Evolutionary conservation across 805 yeast species (phyloP).

Genomic region (Blastobotrys chiropterorum): DNA sequence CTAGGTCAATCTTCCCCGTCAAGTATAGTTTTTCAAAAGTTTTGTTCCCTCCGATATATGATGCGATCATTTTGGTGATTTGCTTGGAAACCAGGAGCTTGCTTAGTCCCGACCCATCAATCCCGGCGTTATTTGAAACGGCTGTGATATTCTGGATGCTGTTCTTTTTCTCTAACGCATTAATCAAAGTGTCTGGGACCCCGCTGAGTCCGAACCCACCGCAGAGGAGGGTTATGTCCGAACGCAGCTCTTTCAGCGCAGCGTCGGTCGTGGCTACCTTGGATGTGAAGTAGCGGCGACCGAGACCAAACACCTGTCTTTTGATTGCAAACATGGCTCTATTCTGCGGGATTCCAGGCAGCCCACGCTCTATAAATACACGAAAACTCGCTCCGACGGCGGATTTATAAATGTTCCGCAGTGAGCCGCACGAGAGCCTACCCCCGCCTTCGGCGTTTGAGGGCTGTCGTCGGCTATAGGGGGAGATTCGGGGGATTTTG

Average conservation of each 20-base stretch:
- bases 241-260: constrained; percentile 29
- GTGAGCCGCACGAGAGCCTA: background rate
- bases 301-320: background rate
- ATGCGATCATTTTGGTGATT: constrained; percentile 39
- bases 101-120: constrained; percentile 40
- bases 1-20: constrained; percentile 40
- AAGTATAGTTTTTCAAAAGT: constrained; percentile 37
- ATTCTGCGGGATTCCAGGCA: background rate
- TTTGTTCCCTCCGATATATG: constrained; percentile 43
- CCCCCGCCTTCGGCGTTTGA: background rate
- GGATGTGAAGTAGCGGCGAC: background rate
- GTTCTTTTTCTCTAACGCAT: constrained; percentile 32
- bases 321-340: background rate
- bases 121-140: constrained; percentile 43
- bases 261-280: constrained; percentile 19
- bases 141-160: constrained; percentile 34
- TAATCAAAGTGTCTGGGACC: constrained; percentile 40
- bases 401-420: background rate
- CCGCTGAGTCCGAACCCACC: constrained; percentile 51
- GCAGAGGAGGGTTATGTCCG: constrained; percentile 34
- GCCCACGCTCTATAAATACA: background rate
- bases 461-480: background rate
- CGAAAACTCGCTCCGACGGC: background rate
- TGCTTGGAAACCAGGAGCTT: constrained; percentile 38
- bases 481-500: no score